phyloP scores from a whole-genome alignment of 2,329 filamentous ascomycete species.

The Cercospora sojina region DNA sequence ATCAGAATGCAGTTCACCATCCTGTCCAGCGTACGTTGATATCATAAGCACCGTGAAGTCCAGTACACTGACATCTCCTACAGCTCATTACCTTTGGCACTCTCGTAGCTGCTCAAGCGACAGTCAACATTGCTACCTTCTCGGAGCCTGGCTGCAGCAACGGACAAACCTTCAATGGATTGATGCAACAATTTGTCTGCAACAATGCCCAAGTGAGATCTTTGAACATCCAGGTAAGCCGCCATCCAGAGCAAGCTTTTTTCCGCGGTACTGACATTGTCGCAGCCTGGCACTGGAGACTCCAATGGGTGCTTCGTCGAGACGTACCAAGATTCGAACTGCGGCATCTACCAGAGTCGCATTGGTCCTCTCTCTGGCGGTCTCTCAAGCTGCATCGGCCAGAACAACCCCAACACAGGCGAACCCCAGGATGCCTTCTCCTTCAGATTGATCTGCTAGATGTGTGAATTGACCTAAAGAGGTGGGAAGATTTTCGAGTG shows the following conservation, averaged over 20 bases:
- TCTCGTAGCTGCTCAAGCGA: neutral
- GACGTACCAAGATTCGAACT: neutral
- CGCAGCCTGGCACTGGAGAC: neutral
- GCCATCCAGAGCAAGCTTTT: too few species aligned
- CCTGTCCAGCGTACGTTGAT: neutral
- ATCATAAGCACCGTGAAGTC: neutral
- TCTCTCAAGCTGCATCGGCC: neutral
- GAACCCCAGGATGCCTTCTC: neutral
- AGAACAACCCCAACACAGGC: neutral
- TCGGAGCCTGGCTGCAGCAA: neutral
- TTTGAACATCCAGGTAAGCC: neutral
- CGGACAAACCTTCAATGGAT: neutral
- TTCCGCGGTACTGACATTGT: too few species aligned
- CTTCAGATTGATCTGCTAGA: neutral
- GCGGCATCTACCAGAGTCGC: neutral
- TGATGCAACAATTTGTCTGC: neutral
- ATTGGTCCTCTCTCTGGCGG: neutral
- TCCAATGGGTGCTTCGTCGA: neutral
- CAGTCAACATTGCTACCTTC: neutral
- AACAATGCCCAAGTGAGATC: neutral
- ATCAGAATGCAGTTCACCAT: neutral
- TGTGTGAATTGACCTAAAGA: neutral
- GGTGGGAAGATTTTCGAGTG: neutral
- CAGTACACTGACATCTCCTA: neutral
- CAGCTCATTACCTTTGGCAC: neutral